These are phyloP conservation scores for Dictyostelium gargantuum DNA, from an alignment of 208 protist genomes.

Conservation along the genomic window DNA sequence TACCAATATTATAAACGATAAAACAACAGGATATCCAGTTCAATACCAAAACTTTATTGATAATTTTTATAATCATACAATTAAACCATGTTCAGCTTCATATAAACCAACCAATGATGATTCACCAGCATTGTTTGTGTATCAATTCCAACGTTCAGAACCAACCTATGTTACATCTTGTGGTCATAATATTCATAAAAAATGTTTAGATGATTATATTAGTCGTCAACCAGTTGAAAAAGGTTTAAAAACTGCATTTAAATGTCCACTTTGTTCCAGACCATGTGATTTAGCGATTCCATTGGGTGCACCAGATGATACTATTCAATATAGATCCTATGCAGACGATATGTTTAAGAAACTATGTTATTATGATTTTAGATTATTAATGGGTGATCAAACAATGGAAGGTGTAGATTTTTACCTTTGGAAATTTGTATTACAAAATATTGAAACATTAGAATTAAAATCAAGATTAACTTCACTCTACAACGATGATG, in stretches of 20 bases:
- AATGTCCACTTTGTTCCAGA: conserved; percentile 26
- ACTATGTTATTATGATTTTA: conserved; percentile 42
- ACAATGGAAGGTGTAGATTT: background rate
- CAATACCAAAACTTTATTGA: conserved; percentile 19
- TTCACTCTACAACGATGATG: background rate
- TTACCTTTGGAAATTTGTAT: conserved; percentile 46
- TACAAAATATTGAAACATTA: conserved; percentile 48
- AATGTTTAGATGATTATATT: background rate
- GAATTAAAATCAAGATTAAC: conserved; percentile 51
- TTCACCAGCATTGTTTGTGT: conserved; percentile 7
- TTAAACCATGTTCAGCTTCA: background rate
- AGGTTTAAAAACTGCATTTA: background rate
- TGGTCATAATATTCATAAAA: conserved; percentile 49
- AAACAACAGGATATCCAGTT: background rate
- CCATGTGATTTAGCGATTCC: conserved; percentile 13
- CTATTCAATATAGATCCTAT: background rate
- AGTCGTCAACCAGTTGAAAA: background rate
- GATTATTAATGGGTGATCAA: background rate
- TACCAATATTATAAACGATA: background rate
- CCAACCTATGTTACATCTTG: conserved; percentile 33
- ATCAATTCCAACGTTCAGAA: background rate
- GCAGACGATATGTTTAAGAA: background rate
- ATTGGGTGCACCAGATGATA: background rate
- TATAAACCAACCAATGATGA: conserved; percentile 22
- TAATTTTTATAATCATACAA: background rate